Evolutionary conservation across 495 filamentous ascomycete species (phyloP).

Genomic region (Talaromyces thailandensis): DNA sequence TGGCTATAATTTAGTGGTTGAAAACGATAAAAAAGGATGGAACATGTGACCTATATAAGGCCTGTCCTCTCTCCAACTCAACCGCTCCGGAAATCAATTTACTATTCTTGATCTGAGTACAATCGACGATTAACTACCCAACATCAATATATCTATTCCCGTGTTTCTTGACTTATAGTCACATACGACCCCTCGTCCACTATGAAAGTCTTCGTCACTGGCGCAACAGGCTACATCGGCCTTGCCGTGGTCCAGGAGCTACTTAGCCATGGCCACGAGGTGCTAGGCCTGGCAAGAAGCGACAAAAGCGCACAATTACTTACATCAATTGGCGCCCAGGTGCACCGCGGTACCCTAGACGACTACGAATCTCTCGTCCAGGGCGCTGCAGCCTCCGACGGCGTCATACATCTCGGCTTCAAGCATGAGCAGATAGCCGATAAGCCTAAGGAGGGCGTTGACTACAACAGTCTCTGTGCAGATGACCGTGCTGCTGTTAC

Average conservation of each 20-base stretch:
- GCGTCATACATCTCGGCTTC: slow-evolving; percentile 39
- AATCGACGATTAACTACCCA: neutral
- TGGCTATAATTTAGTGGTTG: neutral
- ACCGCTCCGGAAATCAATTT: neutral
- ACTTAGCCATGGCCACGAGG: slow-evolving; percentile 26
- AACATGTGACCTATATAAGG: neutral
- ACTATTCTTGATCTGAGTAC: neutral
- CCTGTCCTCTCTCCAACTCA: neutral
- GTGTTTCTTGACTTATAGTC: neutral
- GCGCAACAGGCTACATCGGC: slow-evolving; percentile 39
- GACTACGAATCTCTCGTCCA: slow-evolving; percentile 24
- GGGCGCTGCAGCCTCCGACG: slow-evolving; percentile 27
- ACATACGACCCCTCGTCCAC: neutral
- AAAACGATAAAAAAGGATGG: neutral
- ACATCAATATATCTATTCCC: neutral
- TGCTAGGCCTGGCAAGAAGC: slow-evolving; percentile 34
- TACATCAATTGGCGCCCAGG: slow-evolving; percentile 18
- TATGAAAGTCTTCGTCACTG: slow-evolving; percentile 36
- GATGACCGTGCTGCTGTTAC: slow-evolving; percentile 26
- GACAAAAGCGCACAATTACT: slow-evolving; percentile 22
- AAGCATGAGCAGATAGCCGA: slow-evolving; percentile 13
- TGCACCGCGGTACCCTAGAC: slow-evolving; percentile 26
- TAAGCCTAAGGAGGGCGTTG: slow-evolving; percentile 1
- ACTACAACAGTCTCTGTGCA: slow-evolving; percentile 25
- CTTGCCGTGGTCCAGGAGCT: slow-evolving; percentile 30